Evolutionary conservation across 306 rosid genomes (phyloP).

Genomic region (Inga leiocalycina): DNA sequence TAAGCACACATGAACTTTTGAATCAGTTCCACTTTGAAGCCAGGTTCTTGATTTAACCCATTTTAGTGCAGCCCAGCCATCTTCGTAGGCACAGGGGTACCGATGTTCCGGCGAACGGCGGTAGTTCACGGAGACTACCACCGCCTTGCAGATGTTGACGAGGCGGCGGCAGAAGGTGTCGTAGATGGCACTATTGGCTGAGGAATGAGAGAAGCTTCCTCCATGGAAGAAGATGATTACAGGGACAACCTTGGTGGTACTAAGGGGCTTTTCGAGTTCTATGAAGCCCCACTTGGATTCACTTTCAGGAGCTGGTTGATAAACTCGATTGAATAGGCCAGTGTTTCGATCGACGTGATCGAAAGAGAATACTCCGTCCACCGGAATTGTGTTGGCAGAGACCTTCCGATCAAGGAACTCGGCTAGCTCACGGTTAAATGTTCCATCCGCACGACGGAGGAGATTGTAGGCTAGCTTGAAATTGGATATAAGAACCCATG

Average conservation of each 20-base stretch:
- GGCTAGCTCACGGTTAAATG: constrained; percentile 76
- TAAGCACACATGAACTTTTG: constrained; percentile 56
- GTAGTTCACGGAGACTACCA: constrained; percentile 66
- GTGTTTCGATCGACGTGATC: constrained; percentile 60
- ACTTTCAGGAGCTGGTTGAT: constrained; percentile 42
- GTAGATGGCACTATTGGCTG: constrained; percentile 70
- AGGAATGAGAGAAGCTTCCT: constrained; percentile 78
- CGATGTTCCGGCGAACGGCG: constrained; percentile 72
- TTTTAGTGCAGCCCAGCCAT: constrained; percentile 63
- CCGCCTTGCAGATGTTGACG: constrained; percentile 61
- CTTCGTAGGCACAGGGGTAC: constrained; percentile 72
- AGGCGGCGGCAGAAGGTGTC: constrained; percentile 67
- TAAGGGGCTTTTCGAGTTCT: constrained; percentile 50
- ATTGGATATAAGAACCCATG: constrained; percentile 80
- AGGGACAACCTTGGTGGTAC: constrained; percentile 47
- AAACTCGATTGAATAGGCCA: constrained; percentile 53
- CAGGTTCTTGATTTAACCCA: constrained; percentile 67
- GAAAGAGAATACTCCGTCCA: constrained; percentile 60
- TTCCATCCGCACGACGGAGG: constrained; percentile 79
- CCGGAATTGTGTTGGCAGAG: constrained; percentile 55
- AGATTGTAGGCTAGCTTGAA: constrained; percentile 78
- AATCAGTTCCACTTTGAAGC: constrained; percentile 61
- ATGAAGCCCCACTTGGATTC: not conserved
- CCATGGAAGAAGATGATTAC: constrained; percentile 77
- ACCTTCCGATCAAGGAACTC: constrained; percentile 73